Evolutionary conservation across 2,329 filamentous ascomycete species (phyloP), one percentile per base, ranked within the genome.

Genomic region (Fusarium buxicola): DNA sequence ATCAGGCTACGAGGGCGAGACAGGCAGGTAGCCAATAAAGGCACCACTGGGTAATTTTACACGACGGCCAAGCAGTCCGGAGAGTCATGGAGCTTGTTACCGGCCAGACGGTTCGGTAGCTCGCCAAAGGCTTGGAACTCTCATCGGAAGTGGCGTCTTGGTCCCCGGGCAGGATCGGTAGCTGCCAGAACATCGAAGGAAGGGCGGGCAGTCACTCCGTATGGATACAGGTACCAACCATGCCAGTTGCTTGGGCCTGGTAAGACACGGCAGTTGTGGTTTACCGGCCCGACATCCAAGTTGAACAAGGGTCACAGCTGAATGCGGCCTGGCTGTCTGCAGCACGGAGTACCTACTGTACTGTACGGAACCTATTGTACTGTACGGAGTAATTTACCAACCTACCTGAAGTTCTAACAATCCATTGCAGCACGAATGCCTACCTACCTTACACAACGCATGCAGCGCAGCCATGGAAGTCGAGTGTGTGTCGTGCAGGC

Each of bases 181-280:
- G 35, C 44, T 36, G 13, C 28, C 44, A 47, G 44, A 36, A 10
- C 18, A 36, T 47, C 11, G 11, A 35, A 46, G 21, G 44, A n/a
- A n/a, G n/a, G n/a, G n/a, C n/a, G n/a, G n/a, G n/a, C n/a, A n/a
- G n/a, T n/a, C n/a, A n/a, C n/a, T n/a, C n/a, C n/a, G n/a, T n/a
- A n/a, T n/a, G n/a, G n/a, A n/a, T n/a, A 31, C 12, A 18, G 28
- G 24, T 30, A 32, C 16, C 28, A 45, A 32, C 41, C 9, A 35
- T n/a, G 18, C 43, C 43, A 34, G 4, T 30, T 12, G 15, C 18
- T 11, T 21, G 31, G 24, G 12, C 40, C 34, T 40, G 55, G 35
- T 54, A 24, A 40, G 50, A 31, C 43, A 51, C 36, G 49, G 49
- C 55, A 60, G 41, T 46, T 60, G 31, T 51, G 36, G 40, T 41